phyloP scores from a whole-genome alignment of 495 filamentous ascomycete species.

The Coniosporium apollinis region DNA sequence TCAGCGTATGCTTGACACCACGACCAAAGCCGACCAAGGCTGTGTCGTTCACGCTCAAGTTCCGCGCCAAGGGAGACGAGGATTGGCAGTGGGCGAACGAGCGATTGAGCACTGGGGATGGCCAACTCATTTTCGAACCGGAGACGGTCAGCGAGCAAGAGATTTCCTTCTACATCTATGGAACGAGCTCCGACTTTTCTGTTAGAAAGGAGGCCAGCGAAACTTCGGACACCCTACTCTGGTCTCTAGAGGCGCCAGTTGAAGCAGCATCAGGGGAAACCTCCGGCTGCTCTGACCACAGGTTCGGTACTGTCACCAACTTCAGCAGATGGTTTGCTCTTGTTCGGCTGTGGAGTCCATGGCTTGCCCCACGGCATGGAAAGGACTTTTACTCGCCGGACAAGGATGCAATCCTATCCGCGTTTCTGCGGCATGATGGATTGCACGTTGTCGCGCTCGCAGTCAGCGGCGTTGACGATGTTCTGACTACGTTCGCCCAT shows the following conservation, averaged over 20 bases:
- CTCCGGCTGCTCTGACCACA: conserved; percentile 37
- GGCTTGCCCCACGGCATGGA: conserved; percentile 82
- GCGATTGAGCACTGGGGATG: conserved; percentile 29
- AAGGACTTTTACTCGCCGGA: conserved; percentile 41
- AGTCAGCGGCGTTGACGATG: conserved; percentile 58
- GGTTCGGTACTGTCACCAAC: conserved; percentile 46
- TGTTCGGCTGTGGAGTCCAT: conserved; percentile 62
- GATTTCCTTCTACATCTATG: conserved; percentile 42
- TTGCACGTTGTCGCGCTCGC: conserved; percentile 67
- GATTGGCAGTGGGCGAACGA: conserved; percentile 66
- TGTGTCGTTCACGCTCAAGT: conserved; percentile 61
- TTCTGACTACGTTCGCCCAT: conserved; percentile 52
- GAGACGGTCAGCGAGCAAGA: conserved; percentile 20
- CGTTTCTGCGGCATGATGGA: conserved; percentile 62
- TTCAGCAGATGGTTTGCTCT: conserved; percentile 54
- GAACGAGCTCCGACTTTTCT: conserved; percentile 38
- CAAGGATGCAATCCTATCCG: conserved; percentile 64
- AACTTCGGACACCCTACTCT: conserved; percentile 52
- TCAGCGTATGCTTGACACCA: conserved; percentile 19
- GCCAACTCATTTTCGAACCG: conserved; percentile 7
- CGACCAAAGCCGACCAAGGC: conserved; percentile 20
- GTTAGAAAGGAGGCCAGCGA: conserved; percentile 44
- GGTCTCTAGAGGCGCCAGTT: conserved; percentile 45
- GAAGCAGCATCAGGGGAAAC: conserved; percentile 33
- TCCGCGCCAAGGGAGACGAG: conserved; percentile 34